Evolutionary conservation across 169 alveolate species (phyloP), one percentile per base, ranked within the genome.

Genomic region (Eimeria tenella): DNA sequence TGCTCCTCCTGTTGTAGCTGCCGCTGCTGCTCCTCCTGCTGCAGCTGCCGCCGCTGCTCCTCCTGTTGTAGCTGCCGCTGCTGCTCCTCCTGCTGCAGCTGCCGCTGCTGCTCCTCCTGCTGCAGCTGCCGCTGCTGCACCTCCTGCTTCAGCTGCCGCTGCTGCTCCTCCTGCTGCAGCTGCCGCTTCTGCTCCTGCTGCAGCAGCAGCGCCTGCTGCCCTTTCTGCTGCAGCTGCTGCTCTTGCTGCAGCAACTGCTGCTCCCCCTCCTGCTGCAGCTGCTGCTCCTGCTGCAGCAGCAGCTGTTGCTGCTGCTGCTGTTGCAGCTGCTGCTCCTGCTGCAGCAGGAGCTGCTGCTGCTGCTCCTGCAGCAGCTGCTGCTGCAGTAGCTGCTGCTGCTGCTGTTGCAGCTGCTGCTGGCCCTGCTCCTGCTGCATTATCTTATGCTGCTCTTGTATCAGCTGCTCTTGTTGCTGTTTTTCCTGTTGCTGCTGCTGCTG

Each of bases 81-180:
- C 73, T 62, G 73, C 73, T 11, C 73, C n/a, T 62, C 23, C 73
- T 62, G 31, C 73, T 11, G 73, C 73, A 17, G 73, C 21, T 62
- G 73, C 73, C n/a, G 31, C 73, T 62, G 73, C 73, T 6, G 73
- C 73, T 62, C 31, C 73, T 62, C 21, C 73, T 62, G 21, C 73
- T 62, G 73, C 73, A 7, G 73, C n/a, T 62, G 31, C 73, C n/a
- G 73, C 73, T 62, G 73, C 73, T 62, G 73, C 73, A 4, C 31
- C 21, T 62, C 31, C 73, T 62, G 31, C 73, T 62, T 19, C 19
- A 17, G 73, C 73, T 62, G 73, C 19, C 4, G 73, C 4, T 5
- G 73, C 73, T 5, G 21, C 73, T 7, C 4, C 73, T 62, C 21
- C 73, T 62, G 73, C 73, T 62, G 73, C 21, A 17, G 73, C 6